Conservation (phyloP, 257 asterid genomes). For the Eucommia ulmoides region DNA sequence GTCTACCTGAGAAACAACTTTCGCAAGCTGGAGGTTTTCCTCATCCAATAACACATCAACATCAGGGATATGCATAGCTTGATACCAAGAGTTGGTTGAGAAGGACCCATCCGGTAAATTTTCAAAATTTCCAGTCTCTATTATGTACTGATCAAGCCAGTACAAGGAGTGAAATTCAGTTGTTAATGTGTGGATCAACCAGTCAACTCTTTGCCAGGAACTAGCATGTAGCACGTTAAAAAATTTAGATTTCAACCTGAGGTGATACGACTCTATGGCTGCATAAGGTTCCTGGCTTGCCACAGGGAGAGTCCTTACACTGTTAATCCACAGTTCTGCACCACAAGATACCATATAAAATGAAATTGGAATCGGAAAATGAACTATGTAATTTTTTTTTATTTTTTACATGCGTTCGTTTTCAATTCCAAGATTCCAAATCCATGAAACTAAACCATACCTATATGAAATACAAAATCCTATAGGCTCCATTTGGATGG, state of each 20-base stretch:
- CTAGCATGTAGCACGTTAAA: slow-evolving; percentile 11
- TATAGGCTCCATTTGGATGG: too few species aligned
- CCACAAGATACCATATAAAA: slow-evolving; percentile 10
- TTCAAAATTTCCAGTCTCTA: slow-evolving; percentile 31
- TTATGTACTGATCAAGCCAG: slow-evolving; percentile 34
- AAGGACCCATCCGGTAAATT: slow-evolving; percentile 24
- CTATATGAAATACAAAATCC: too few species aligned
- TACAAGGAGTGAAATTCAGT: slow-evolving; percentile 38
- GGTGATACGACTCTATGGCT: slow-evolving; percentile 31
- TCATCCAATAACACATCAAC: slow-evolving; percentile 29
- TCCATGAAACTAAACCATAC: too few species aligned
- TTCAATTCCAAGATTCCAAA: too few species aligned
- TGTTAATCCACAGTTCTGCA: slow-evolving; percentile 33
- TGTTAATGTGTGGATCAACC: slow-evolving; percentile 31
- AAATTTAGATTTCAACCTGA: slow-evolving; percentile 28
- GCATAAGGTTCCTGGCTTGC: slow-evolving; percentile 28
- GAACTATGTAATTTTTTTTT: too few species aligned
- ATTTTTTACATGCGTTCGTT: too few species aligned
- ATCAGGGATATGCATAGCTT: slow-evolving; percentile 35
- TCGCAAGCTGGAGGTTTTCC: slow-evolving; percentile 36
- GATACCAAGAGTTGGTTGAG: slow-evolving; percentile 26
- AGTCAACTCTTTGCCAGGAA: slow-evolving; percentile 26
- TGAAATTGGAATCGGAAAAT: too few species aligned
- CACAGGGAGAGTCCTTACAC: slow-evolving; percentile 30
- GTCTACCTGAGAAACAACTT: slow-evolving; percentile 37